Evolutionary conservation across 2,329 filamentous ascomycete genomes (phyloP).

Genomic region (Raffaelea arxii): DNA sequence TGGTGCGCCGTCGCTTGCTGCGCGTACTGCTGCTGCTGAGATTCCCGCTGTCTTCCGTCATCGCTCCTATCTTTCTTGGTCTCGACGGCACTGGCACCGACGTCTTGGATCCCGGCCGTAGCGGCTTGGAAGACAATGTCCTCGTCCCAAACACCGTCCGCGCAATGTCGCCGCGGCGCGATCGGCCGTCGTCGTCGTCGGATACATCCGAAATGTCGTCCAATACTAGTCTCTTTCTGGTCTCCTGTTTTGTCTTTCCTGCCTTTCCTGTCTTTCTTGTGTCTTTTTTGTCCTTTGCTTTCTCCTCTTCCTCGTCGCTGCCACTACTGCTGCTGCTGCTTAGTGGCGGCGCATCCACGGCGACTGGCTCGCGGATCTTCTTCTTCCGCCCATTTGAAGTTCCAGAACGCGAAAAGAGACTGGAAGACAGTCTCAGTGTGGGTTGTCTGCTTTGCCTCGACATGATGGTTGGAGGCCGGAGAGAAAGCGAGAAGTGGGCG

Average conservation of each 20-base stretch:
- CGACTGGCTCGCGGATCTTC: slow-evolving; percentile 1
- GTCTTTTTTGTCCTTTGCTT: not conserved
- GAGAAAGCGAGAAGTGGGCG: too few species aligned
- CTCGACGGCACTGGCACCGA: not conserved
- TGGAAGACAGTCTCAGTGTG: too few species aligned
- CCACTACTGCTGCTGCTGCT: slow-evolving; percentile 9
- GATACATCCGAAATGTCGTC: not conserved
- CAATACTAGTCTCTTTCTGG: not conserved
- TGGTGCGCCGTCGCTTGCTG: too few species aligned
- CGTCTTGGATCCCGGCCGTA: too few species aligned
- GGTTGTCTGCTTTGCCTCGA: too few species aligned
- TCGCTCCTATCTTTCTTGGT: not conserved
- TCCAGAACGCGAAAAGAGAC: too few species aligned
- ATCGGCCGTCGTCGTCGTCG: not conserved
- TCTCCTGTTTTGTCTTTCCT: not conserved
- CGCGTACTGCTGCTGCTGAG: too few species aligned
- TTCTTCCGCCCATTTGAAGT: not conserved
- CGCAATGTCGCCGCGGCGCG: slow-evolving; percentile 7
- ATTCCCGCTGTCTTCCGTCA: too few species aligned
- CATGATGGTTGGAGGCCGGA: too few species aligned
- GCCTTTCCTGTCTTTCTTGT: not conserved
- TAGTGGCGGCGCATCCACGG: slow-evolving; percentile 11
- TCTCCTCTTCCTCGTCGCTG: not conserved
- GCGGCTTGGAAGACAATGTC: too few species aligned
- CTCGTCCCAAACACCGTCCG: slow-evolving; percentile 3